Percentiles rank a stretch among this genome's conserved stretches.
These are phyloP conservation scores for Kwoniella heveanensis DNA, from an alignment of 768 basidiomycete genomes.

Conservation along the genomic window DNA sequence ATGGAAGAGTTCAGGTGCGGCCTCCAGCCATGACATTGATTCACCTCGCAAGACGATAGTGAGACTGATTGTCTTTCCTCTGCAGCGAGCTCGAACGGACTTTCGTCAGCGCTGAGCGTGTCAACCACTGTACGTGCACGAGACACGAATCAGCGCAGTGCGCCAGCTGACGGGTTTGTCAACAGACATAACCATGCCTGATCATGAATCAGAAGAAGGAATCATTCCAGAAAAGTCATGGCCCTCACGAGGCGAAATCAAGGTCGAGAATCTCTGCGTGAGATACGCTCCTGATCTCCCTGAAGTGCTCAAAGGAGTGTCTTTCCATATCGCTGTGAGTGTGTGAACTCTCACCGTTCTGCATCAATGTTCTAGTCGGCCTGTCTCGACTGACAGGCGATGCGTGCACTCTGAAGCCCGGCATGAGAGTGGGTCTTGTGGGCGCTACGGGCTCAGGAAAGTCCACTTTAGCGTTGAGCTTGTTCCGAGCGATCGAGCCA, in stretches of 20 bases:
- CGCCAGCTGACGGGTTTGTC: no score
- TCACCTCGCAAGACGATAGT: no score
- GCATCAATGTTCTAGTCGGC: no score
- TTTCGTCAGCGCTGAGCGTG: slow-evolving; percentile 54
- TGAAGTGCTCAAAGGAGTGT: slow-evolving; percentile 48
- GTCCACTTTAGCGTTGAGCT: slow-evolving; percentile 48
- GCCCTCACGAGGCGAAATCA: slow-evolving; percentile 46
- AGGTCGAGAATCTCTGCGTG: slow-evolving; percentile 37
- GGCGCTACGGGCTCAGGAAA: slow-evolving; percentile 52
- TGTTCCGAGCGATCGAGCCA: slow-evolving; percentile 49
- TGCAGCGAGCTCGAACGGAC: slow-evolving; percentile 44
- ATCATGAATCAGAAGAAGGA: slow-evolving; percentile 28
- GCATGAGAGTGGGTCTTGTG: slow-evolving; percentile 50
- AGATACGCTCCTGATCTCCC: slow-evolving; percentile 51
- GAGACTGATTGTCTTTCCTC: no score
- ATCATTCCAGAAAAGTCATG: slow-evolving; percentile 34
- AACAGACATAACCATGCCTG: slow-evolving; percentile 40
- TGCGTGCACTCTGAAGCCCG: slow-evolving; percentile 31
- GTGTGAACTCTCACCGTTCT: no score
- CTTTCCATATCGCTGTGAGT: slow-evolving; percentile 43
- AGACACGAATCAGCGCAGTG: background rate
- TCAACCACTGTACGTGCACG: slow-evolving; percentile 46
- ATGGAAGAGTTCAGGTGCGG: slow-evolving; percentile 40
- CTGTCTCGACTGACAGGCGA: no score
- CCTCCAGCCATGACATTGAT: no score